Evolutionary conservation across 176 grass and related monocot species (phyloP).

Genomic region (Puya raimondii): DNA sequence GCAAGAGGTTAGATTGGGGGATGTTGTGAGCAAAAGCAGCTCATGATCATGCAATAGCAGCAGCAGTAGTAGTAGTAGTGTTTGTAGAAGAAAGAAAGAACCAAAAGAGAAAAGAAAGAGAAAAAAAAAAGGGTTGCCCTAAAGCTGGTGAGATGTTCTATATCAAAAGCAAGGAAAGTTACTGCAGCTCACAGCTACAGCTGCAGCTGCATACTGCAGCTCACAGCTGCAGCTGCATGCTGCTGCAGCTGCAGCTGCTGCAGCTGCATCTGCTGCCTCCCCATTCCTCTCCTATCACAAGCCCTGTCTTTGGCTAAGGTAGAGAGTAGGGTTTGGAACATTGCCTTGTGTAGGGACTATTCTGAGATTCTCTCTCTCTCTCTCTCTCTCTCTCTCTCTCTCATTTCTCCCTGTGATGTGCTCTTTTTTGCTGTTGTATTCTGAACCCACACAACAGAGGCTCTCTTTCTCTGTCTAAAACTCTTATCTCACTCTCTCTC

Average conservation of each 20-base stretch:
- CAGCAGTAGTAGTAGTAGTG: too few relatives aligned
- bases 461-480: not conserved
- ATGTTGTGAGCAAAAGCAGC: too few relatives aligned
- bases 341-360: not conserved
- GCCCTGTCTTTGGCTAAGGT: slow-evolving; percentile 5
- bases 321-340: not conserved
- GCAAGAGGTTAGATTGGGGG: too few relatives aligned
- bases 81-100: too few relatives aligned
- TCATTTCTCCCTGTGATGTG: not conserved
- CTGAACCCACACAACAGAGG: not conserved
- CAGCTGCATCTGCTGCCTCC: not conserved
- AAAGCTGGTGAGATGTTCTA: not conserved
- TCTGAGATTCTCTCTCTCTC: not conserved
- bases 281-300: slow-evolving; percentile 2
- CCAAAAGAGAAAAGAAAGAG: too few relatives aligned
- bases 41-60: too few relatives aligned
- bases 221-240: not conserved
- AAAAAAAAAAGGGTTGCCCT: not conserved
- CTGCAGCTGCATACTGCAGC: too few relatives aligned
- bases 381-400: not conserved
- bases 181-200: not conserved
- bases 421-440: not conserved
- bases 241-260: not conserved
- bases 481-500: not conserved
- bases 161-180: slow-evolving; percentile 1